Evolutionary conservation across 371 early-diverging fungal genomes (phyloP).

Genomic region (Mortierella sp.): DNA sequence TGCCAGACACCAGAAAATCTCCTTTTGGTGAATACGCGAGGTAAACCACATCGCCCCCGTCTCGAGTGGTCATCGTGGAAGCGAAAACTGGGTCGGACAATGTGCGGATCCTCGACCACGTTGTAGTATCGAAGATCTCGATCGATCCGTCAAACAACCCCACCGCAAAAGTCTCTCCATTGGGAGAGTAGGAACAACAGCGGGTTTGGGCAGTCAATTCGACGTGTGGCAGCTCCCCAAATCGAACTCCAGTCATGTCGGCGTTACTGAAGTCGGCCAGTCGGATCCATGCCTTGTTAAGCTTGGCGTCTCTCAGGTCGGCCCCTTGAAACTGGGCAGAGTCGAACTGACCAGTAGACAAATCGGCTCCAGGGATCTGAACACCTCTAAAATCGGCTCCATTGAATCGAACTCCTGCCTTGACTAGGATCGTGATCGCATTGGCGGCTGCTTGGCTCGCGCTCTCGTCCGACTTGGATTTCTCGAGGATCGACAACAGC

Average conservation of each 20-base stretch:
- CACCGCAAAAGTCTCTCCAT: background rate
- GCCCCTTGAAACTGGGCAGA: constrained; percentile 12
- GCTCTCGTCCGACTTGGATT: background rate
- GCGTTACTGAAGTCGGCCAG: constrained; percentile 3
- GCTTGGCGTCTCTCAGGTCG: background rate
- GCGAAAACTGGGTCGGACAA: background rate
- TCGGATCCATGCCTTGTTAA: constrained; percentile 3
- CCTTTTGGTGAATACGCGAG: background rate
- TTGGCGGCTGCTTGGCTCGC: constrained; percentile 12
- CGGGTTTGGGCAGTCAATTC: background rate
- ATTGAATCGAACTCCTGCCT: constrained; percentile 14
- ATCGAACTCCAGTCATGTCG: background rate
- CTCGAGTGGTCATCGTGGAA: background rate
- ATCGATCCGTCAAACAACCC: constrained; percentile 6
- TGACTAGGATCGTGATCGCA: constrained; percentile 17
- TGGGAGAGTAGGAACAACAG: background rate
- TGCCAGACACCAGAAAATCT: background rate
- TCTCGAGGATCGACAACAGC: background rate
- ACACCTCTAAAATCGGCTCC: background rate
- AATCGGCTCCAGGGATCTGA: constrained; percentile 3
- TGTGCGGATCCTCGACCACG: background rate
- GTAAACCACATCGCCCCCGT: background rate
- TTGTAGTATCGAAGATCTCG: background rate
- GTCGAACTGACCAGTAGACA: constrained; percentile 6
- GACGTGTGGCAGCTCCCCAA: background rate